Conservation (phyloP, 371 early-diverging fungal species). For the Syncephalis fuscata region DNA sequence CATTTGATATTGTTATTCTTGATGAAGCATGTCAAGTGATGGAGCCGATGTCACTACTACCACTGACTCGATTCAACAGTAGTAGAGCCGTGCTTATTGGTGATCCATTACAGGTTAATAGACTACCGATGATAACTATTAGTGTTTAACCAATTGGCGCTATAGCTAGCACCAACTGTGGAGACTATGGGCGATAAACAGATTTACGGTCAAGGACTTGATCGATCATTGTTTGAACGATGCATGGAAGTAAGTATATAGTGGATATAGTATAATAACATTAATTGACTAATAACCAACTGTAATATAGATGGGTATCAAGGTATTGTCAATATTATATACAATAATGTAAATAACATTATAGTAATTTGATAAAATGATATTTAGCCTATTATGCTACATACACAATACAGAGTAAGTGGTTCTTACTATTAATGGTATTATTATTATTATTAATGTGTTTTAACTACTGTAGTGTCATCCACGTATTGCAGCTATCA, state of each 20-base stretch:
- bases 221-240: conserved; percentile 70
- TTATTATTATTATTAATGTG: neutral
- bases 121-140: too few species aligned
- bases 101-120: conserved; percentile 49
- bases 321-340: neutral
- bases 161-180: conserved; percentile 65
- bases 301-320: conserved; percentile 10
- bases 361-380: neutral
- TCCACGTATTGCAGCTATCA: conserved; percentile 49
- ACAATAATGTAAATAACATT: neutral
- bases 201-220: conserved; percentile 36
- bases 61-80: conserved; percentile 36
- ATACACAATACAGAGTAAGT: conserved; percentile 68
- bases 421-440: neutral
- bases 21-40: conserved; percentile 78
- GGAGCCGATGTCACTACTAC: conserved; percentile 72
- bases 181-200: conserved; percentile 17
- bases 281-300: conserved; percentile 13
- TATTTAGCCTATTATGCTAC: conserved; percentile 32
- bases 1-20: conserved; percentile 49
- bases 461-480: conserved; percentile 37
- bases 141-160: neutral
- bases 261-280: neutral
- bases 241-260: conserved; percentile 23
- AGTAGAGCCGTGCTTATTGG: conserved; percentile 63